These are phyloP conservation scores for Amanita fuliginea DNA, from an alignment of 768 basidiomycete species.

Conservation along the genomic window DNA sequence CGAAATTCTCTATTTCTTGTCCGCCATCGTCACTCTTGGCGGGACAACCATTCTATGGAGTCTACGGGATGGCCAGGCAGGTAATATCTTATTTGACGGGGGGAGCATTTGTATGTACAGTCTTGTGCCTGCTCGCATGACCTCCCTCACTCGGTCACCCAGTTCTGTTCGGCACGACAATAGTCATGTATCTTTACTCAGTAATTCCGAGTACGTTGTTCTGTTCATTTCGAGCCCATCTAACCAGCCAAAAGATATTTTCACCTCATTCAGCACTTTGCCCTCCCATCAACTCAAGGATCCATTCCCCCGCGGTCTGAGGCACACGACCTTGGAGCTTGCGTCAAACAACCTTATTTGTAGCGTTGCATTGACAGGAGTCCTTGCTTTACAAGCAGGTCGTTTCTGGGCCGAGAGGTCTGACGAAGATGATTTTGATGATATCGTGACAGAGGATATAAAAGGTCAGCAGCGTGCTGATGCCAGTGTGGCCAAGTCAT, in stretches of 20 bases:
- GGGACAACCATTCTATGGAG: slow-evolving; percentile 67
- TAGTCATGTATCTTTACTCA: slow-evolving; percentile 62
- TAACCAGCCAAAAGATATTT: slow-evolving; percentile 32
- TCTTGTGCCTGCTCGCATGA: neutral
- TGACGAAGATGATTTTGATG: slow-evolving; percentile 48
- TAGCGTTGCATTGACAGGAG: slow-evolving; percentile 82
- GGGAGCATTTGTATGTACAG: slow-evolving; percentile 68
- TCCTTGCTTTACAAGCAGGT: slow-evolving; percentile 72
- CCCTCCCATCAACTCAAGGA: slow-evolving; percentile 40
- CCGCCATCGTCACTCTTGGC: slow-evolving; percentile 46
- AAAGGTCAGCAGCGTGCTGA: slow-evolving; percentile 17
- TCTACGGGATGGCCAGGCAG: slow-evolving; percentile 63
- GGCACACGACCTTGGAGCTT: slow-evolving; percentile 59
- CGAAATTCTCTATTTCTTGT: slow-evolving; percentile 45
- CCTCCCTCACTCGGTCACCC: slow-evolving; percentile 1
- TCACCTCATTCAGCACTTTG: slow-evolving; percentile 45
- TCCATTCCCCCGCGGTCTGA: slow-evolving; percentile 53
- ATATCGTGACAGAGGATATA: slow-evolving; percentile 15
- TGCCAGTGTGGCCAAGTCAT: slow-evolving; percentile 21
- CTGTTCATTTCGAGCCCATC: neutral
- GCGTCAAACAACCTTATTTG: slow-evolving; percentile 80
- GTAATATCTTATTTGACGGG: slow-evolving; percentile 87
- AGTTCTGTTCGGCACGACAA: slow-evolving; percentile 73
- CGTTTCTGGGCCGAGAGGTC: slow-evolving; percentile 77
- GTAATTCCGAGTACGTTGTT: slow-evolving; percentile 63